phyloP scores from a whole-genome alignment of 257 asterid genomes.

The Penstemon newberryi region DNA sequence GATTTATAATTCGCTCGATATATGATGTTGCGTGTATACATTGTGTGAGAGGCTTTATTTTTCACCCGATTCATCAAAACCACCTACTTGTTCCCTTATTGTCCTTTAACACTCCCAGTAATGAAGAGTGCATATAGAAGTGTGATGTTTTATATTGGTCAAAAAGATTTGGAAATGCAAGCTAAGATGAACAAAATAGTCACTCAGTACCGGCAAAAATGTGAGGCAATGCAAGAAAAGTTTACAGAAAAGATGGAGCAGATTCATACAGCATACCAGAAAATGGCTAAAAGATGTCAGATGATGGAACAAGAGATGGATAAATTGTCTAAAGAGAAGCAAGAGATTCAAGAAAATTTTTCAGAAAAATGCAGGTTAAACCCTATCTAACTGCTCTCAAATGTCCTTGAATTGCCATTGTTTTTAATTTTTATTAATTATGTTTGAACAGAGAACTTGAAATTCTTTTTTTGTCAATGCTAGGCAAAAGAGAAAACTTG shows the following conservation, averaged over 20 bases:
- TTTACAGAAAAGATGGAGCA: constrained; percentile 88
- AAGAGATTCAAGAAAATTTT: constrained; percentile 86
- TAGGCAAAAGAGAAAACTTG: constrained; percentile 99
- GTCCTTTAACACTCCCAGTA: constrained; percentile 50
- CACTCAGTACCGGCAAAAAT: constrained; percentile 84
- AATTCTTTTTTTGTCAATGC: constrained; percentile 20
- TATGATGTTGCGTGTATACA: constrained; percentile 20
- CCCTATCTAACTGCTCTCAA: constrained; percentile 11
- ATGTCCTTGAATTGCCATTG: constrained; percentile 10
- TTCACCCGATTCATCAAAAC: constrained; percentile 14
- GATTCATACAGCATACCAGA: constrained; percentile 81
- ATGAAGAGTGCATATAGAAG: constrained; percentile 75
- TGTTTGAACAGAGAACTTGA: constrained; percentile 25
- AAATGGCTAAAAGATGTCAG: constrained; percentile 82
- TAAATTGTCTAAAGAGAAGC: constrained; percentile 78
- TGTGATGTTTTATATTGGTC: constrained; percentile 80
- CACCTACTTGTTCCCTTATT: constrained; percentile 21
- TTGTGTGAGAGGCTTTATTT: constrained; percentile 11
- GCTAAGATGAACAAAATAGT: constrained; percentile 71
- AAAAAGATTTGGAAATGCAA: constrained; percentile 90
- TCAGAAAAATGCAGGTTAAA: constrained; percentile 89
- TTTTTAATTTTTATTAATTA: not conserved
- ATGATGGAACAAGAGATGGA: constrained; percentile 84
- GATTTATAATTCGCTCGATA: not conserved
- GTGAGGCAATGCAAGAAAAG: constrained; percentile 85